Evolutionary conservation across 257 asterid genomes (phyloP).

Genomic region (Petunia secreta): DNA sequence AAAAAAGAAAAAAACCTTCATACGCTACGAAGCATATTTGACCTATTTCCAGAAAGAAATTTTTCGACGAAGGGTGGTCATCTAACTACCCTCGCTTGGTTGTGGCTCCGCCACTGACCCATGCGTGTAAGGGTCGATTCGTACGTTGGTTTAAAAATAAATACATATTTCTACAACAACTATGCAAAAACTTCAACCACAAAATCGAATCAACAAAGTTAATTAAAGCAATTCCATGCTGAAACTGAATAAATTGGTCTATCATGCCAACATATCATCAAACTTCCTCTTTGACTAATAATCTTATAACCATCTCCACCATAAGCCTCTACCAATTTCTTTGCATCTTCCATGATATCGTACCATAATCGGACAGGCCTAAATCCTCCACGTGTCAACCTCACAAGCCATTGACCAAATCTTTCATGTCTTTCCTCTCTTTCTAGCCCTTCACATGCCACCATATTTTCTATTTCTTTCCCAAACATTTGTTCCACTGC

Average conservation of each 20-base stretch:
- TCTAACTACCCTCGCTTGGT: too few species aligned
- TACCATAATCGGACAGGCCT: constrained; percentile 54
- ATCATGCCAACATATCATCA: constrained; percentile 68
- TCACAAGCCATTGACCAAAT: constrained; percentile 45
- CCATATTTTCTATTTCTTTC: constrained; percentile 58
- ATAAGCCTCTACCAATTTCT: constrained; percentile 31
- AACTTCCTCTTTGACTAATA: constrained; percentile 39
- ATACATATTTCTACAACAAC: background rate
- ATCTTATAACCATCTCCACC: constrained; percentile 45
- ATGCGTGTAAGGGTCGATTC: too few species aligned
- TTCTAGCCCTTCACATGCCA: constrained; percentile 54
- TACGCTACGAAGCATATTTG: too few species aligned
- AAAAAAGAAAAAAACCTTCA: too few species aligned
- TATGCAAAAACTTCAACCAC: background rate
- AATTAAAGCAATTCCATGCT: constrained; percentile 47
- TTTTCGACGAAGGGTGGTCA: too few species aligned
- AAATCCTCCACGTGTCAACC: constrained; percentile 45
- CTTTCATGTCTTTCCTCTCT: constrained; percentile 63
- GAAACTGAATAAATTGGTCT: constrained; percentile 63
- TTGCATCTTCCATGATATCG: constrained; percentile 56
- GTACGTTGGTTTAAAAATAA: too few species aligned
- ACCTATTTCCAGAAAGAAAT: too few species aligned
- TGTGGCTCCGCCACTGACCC: too few species aligned
- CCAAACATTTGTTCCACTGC: constrained; percentile 55
- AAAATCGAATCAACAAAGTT: background rate